These are phyloP conservation scores for Cladophialophora chaetospira DNA, from an alignment of 2,329 filamentous ascomycete genomes.

Conservation along the genomic window DNA sequence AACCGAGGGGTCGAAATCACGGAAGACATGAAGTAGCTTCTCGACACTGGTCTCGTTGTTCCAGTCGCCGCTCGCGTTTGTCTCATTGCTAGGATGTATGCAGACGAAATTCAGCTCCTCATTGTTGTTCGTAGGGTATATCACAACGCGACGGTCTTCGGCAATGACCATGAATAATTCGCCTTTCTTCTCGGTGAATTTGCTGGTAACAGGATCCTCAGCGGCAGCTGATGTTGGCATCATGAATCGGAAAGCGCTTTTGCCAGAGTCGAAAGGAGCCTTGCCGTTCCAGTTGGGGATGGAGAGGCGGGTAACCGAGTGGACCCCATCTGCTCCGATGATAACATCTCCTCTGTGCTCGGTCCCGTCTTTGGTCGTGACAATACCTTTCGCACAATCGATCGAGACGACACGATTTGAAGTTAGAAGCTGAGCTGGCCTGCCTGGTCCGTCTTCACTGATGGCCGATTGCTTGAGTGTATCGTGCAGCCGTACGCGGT, in stretches of 20 bases:
- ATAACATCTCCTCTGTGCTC: constrained; percentile 52
- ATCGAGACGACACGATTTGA: constrained; percentile 44
- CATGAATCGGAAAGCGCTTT: constrained; percentile 41
- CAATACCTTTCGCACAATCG: constrained; percentile 32
- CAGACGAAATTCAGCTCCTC: constrained; percentile 29
- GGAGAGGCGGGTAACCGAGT: constrained; percentile 38
- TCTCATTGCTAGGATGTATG: constrained; percentile 32
- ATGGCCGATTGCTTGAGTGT: constrained; percentile 53
- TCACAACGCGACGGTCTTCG: constrained; percentile 33
- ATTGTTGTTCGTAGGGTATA: constrained; percentile 35
- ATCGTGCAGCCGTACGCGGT: constrained; percentile 57
- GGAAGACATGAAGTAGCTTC: constrained; percentile 15
- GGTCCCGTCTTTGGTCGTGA: constrained; percentile 52
- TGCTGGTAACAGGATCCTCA: constrained; percentile 45
- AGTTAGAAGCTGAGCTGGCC: constrained; percentile 44
- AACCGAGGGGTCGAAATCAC: constrained; percentile 15
- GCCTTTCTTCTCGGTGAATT: constrained; percentile 43
- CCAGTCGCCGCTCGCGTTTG: constrained; percentile 42
- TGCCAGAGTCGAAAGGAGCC: constrained; percentile 42
- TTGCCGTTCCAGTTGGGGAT: constrained; percentile 30
- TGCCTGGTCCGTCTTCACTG: constrained; percentile 39
- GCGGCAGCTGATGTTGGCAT: constrained; percentile 34
- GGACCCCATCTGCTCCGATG: constrained; percentile 59
- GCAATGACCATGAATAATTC: constrained; percentile 49
- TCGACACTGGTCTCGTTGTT: constrained; percentile 15